Evolutionary conservation across 495 filamentous ascomycete genomes (phyloP).

Genomic region (Elasticomyces elasticus): DNA sequence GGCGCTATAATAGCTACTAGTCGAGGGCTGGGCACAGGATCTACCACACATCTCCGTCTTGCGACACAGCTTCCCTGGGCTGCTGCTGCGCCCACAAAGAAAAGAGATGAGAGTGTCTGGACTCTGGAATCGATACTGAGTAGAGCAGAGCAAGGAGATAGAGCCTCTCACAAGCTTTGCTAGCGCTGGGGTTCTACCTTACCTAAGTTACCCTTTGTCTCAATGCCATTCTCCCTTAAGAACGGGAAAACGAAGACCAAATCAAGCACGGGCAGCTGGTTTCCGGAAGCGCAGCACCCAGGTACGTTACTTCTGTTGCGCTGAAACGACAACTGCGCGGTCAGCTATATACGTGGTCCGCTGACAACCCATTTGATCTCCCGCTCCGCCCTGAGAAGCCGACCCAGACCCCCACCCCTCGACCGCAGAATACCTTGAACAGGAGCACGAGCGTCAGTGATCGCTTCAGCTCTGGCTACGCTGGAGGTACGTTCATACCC

Average conservation of each 20-base stretch:
- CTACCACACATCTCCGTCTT: too few species aligned
- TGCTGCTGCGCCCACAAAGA: too few species aligned
- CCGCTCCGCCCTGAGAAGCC: slow-evolving; percentile 8
- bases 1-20: too few species aligned
- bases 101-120: too few species aligned
- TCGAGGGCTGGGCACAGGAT: too few species aligned
- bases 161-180: too few species aligned
- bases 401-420: not conserved
- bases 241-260: slow-evolving; percentile 2
- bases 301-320: slow-evolving; percentile 8
- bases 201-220: not conserved
- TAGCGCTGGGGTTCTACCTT: not conserved
- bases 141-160: too few species aligned
- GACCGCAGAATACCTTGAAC: slow-evolving; percentile 3
- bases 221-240: slow-evolving; percentile 13
- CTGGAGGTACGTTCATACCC: slow-evolving; percentile 7
- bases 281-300: slow-evolving; percentile 13
- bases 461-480: slow-evolving; percentile 11
- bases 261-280: slow-evolving; percentile 4
- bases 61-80: too few species aligned
- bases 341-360: not conserved
- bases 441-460: slow-evolving; percentile 13
- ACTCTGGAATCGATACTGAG: too few species aligned
- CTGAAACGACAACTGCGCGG: too few species aligned
- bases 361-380: slow-evolving; percentile 2